phyloP scores from a whole-genome alignment of 257 asterid species.

The Craterostigma plantagineum region DNA sequence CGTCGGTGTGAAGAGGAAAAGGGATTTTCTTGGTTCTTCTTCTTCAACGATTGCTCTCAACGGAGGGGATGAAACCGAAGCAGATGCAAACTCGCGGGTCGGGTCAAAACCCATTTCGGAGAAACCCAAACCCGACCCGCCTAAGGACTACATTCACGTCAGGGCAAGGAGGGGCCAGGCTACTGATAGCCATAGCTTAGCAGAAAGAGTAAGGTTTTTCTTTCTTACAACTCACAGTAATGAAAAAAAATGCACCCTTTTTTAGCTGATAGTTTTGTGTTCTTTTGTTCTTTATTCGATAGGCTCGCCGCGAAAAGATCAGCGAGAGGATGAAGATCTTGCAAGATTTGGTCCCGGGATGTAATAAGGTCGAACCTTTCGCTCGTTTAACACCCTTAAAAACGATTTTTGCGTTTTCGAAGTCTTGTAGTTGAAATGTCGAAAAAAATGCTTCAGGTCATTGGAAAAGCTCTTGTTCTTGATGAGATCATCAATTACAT shows the following conservation, averaged over 20 bases:
- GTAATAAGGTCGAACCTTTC: conserved; percentile 92
- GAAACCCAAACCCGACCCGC: conserved; percentile 44
- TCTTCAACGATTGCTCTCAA: too few species aligned
- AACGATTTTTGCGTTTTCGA: too few species aligned
- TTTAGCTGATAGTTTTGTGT: conserved; percentile 11
- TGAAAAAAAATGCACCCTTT: neutral
- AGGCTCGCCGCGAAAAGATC: conserved; percentile 92
- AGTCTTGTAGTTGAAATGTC: neutral
- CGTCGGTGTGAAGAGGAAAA: conserved; percentile 29
- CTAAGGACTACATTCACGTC: conserved; percentile 86
- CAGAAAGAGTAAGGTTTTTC: conserved; percentile 57
- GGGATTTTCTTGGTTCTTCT: conserved; percentile 18
- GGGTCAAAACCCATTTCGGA: conserved; percentile 29
- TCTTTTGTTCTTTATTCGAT: conserved; percentile 7
- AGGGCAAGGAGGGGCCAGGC: conserved; percentile 98
- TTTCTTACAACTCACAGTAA: conserved; percentile 4
- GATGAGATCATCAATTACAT: conserved; percentile 84
- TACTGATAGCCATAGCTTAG: conserved; percentile 89
- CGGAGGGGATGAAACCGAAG: too few species aligned
- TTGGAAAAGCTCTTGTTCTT: conserved; percentile 83
- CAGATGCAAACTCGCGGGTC: conserved; percentile 36
- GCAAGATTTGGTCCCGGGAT: conserved; percentile 92
- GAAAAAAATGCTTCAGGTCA: conserved; percentile 28
- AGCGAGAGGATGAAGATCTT: conserved; percentile 92
- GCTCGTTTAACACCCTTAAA: too few species aligned